phyloP scores from a whole-genome alignment of 2,329 filamentous ascomycete genomes.

The Stagonosporopsis rhizophila region DNA sequence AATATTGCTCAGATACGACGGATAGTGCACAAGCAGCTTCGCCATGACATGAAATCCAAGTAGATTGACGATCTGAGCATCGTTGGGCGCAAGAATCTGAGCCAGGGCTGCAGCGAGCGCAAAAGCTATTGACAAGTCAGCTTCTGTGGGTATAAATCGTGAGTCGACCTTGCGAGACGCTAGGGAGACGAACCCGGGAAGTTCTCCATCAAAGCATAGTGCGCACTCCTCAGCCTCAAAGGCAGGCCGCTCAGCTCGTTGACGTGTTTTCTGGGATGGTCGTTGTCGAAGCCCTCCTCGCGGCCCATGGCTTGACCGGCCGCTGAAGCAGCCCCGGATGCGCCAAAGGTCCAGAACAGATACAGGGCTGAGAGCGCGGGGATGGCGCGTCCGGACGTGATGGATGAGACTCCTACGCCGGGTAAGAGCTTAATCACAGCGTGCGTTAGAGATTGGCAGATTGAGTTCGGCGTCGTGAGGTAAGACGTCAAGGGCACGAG shows the following conservation, averaged over 20 bases:
- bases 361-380: constrained; percentile 31
- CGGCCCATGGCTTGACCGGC: constrained; percentile 34
- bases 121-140: constrained; percentile 16
- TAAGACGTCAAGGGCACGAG: constrained; percentile 28
- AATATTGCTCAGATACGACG: constrained; percentile 29
- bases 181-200: constrained; percentile 23
- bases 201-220: constrained; percentile 34
- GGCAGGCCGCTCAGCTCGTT: constrained; percentile 23
- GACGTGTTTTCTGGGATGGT: constrained; percentile 29
- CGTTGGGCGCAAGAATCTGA: constrained; percentile 29
- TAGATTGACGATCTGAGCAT: constrained; percentile 32
- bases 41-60: constrained; percentile 33
- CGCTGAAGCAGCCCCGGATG: constrained; percentile 28
- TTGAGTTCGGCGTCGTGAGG: constrained; percentile 30
- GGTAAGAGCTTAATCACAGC: constrained; percentile 31
- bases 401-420: constrained; percentile 25
- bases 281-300: constrained; percentile 23
- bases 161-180: too few relatives aligned
- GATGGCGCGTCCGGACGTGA: constrained; percentile 32
- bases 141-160: too few relatives aligned
- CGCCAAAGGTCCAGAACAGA: constrained; percentile 34
- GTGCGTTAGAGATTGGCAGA: constrained; percentile 30
- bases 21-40: constrained; percentile 32
- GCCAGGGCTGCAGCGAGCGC: constrained; percentile 31
- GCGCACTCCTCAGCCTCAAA: constrained; percentile 29